A percentile compares a stretch with the other conserved stretches of the same genome.
Evolutionary conservation across 1,284 basidiomycete species (phyloP).

Genomic region (Entoloma clypeatum): DNA sequence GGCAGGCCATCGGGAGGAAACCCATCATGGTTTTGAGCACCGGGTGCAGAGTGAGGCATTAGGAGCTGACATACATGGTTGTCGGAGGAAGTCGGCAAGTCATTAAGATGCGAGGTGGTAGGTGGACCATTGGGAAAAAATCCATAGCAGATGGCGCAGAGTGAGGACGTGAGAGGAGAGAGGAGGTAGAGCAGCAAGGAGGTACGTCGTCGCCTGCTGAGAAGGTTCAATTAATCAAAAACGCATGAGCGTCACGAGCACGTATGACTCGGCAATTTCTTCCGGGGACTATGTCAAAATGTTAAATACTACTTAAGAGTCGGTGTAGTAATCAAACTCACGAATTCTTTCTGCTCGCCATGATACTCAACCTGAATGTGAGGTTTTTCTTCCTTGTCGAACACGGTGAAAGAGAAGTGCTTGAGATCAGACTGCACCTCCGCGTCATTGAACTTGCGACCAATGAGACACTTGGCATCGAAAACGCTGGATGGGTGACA

Average conservation of each 20-base stretch:
- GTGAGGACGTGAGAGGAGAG: too few relatives aligned
- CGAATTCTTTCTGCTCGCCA: constrained; percentile 90
- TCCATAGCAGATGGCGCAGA: too few relatives aligned
- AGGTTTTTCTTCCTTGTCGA: constrained; percentile 83
- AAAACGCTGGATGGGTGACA: constrained; percentile 42
- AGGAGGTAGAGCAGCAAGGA: too few relatives aligned
- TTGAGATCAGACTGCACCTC: constrained; percentile 96
- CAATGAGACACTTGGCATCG: constrained; percentile 45
- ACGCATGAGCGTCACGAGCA: constrained; percentile 79
- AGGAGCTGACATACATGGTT: too few relatives aligned
- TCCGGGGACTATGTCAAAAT: constrained; percentile 71
- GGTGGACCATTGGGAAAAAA: too few relatives aligned
- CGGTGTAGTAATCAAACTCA: constrained; percentile 40
- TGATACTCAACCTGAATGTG: constrained; percentile 87
- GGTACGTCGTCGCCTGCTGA: too few relatives aligned
- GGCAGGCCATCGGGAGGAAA: too few relatives aligned
- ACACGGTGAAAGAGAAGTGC: constrained; percentile 92
- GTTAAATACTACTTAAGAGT: constrained; percentile 10
- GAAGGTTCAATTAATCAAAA: too few relatives aligned
- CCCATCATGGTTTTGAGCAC: too few relatives aligned
- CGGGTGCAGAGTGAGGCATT: too few relatives aligned
- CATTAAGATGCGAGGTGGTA: too few relatives aligned
- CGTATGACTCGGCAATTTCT: constrained; percentile 96
- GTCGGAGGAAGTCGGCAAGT: too few relatives aligned
- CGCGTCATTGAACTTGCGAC: constrained; percentile 54